Base-by-base conservation (phyloP, 2,329 filamentous ascomycete genomes). In the Curvularia sp. region DNA sequence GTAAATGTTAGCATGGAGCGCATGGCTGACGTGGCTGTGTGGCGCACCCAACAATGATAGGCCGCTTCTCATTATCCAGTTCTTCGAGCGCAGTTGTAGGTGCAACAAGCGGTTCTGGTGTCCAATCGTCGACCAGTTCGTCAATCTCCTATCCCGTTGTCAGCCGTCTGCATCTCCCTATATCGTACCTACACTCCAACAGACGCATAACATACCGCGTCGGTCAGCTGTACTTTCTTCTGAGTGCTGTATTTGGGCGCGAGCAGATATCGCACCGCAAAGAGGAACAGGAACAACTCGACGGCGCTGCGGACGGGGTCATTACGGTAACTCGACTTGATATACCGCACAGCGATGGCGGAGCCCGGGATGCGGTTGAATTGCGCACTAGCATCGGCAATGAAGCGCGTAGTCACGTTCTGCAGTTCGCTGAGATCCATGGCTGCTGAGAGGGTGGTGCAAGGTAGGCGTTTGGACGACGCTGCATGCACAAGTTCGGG, bases 251-350 rank as follows among this genome's bases (percentile, higher is more conserved):
- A 99, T 52, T 92, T 93, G 0, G 94, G 93, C 61, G 93, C 90
- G 61, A 98, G 83, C 53, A 99, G 83, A 78, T 99, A 99, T 63
- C 93, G 88, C 57, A 99, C 90, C 63, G 96, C 96, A 80, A 99
- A 99, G 53, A 99, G 87, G 68, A 99, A 91, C 59, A 99, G 84
- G 66, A 98, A 88, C 49, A 99, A 83, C 80, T 99, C 95, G 67
- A 99, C 92, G 38, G 92, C 92, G 51, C 92, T 96, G 53, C 96
- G 90, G 55, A 98, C 87, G 9, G 95, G 95, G 72, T 99, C 95
- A 75, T 99, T 90, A 81, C 99, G 95, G 81, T 99, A 98, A 76
- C 93, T 97, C 57, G 93, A 97, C 78, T 92, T 92, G 75, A 99
- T 93, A 80, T 99, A 99, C 63, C 95, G 91, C 68, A 96, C 86